phyloP scores from a whole-genome alignment of 148 eudicot species.

The Fagopyrum esculentum region DNA sequence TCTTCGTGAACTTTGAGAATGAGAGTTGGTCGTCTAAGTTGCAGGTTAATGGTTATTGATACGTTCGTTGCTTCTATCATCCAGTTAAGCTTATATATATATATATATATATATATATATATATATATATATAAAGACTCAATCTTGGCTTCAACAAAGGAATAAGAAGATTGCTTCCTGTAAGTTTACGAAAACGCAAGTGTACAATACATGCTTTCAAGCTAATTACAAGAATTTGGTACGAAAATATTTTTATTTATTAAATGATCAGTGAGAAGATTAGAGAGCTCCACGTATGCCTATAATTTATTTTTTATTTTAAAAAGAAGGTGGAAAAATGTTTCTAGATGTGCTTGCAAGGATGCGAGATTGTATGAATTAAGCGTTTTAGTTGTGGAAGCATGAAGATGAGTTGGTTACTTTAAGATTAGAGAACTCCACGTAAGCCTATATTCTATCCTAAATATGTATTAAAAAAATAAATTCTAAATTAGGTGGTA shows the following conservation, averaged over 20 bases:
- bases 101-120: not conserved
- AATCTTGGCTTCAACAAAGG: not conserved
- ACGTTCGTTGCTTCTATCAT: too few relatives aligned
- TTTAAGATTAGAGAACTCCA: not conserved
- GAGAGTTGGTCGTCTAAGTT: not conserved
- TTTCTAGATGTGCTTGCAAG: not conserved
- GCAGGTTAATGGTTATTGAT: not conserved
- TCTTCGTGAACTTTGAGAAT: not conserved
- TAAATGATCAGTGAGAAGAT: not conserved
- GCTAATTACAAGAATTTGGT: not conserved
- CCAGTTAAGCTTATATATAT: too few relatives aligned
- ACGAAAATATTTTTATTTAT: not conserved
- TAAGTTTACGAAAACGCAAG: not conserved
- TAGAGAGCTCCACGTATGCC: not conserved
- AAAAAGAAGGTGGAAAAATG: not conserved
- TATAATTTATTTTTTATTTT: not conserved
- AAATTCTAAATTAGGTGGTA: too few relatives aligned
- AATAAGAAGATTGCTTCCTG: not conserved
- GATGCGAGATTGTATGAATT: not conserved
- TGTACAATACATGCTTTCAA: not conserved
- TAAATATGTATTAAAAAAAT: too few relatives aligned
- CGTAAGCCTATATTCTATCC: too few relatives aligned
- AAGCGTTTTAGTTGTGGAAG: slow-evolving; percentile 3
- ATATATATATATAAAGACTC: not conserved
- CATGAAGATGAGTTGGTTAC: not conserved